Conservation (phyloP, 2,329 filamentous ascomycete genomes). For the Pyrenophora tritici-repentis region DNA sequence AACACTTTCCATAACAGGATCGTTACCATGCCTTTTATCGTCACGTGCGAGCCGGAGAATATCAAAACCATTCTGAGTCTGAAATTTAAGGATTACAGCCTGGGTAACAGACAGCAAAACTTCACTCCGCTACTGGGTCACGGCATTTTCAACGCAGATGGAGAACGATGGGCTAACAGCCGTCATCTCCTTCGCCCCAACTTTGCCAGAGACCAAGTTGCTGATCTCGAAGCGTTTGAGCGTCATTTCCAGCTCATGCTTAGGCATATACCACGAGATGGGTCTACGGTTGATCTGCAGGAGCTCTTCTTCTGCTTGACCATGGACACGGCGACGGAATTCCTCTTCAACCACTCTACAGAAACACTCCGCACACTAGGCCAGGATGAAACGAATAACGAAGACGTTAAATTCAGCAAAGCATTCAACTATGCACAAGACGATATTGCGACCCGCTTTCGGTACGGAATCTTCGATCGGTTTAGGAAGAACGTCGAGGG, state of each 20-base stretch:
- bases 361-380: constrained; percentile 42
- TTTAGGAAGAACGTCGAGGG: constrained; percentile 44
- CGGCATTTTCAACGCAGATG: constrained; percentile 55
- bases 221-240: constrained; percentile 63
- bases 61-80: constrained; percentile 53
- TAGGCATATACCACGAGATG: constrained; percentile 62
- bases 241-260: constrained; percentile 63
- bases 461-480: constrained; percentile 43
- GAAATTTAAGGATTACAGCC: constrained; percentile 54
- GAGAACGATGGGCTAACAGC: constrained; percentile 47
- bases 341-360: constrained; percentile 54
- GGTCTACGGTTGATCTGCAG: constrained; percentile 47
- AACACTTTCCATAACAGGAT: constrained; percentile 51
- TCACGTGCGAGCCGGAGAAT: constrained; percentile 55
- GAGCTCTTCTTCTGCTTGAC: constrained; percentile 56
- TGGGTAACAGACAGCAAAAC: constrained; percentile 42
- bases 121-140: constrained; percentile 51
- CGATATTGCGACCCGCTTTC: constrained; percentile 44
- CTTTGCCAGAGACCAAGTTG: constrained; percentile 59
- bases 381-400: constrained; percentile 33
- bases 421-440: constrained; percentile 52
- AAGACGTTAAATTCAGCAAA: constrained; percentile 49
- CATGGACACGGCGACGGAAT: constrained; percentile 57
- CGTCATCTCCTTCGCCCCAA: constrained; percentile 59
- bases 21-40: constrained; percentile 41